Base-by-base conservation (phyloP, 164 flowering plant species). In the Warburgia ugandensis region DNA sequence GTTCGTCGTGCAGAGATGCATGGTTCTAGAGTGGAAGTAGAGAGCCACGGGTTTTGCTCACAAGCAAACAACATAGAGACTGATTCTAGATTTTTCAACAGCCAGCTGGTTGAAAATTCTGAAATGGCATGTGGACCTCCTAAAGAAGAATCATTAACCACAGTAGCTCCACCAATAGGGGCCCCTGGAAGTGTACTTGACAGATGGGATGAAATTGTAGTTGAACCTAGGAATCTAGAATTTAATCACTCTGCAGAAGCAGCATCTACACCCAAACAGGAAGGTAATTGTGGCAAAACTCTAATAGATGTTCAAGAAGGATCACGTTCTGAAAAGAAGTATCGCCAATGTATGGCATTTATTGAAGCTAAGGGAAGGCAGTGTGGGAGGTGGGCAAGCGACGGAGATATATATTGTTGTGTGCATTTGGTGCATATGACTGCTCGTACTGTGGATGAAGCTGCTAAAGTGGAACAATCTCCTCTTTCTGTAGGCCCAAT, bases 361-460 rank as follows among this genome's bases (percentile, higher is more conserved):
- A 77, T 88, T 62, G 99, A 86, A 73, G 68, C 94, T 0, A 94
- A 94, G 65, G 94, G 94, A 61, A 77, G 99, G 70, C 92, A 84
- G 45, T 94, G 99, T 65, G 91, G 77, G 45, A 79, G 97, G 73
- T 89, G 81, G 77, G 99, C 97, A 39, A 94, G 77, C 62, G 99
- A 88, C 22, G 97, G 95, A 37, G 91, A 84, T 68, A 73, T 77
- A 43, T 89, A 84, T 56, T 94, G 99, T 58, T 86, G 94, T 77
- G 94, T 86, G 44, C 99, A 94, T 66, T 71, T 88, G 77, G 68
- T n/a, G n/a, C n/a, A n/a, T n/a, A n/a, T n/a, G n/a, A 81, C 26
- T 66, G 78, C n/a, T 69, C 84, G 78, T 53, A 77, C 77, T 53
- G 50, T 43, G 17, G 68, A 73, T 14, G 71, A 63, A 57, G 52